Conservation (phyloP, 225 moss, liverwort and hornwort genomes). For the Rhytidiadelphus loreus region DNA sequence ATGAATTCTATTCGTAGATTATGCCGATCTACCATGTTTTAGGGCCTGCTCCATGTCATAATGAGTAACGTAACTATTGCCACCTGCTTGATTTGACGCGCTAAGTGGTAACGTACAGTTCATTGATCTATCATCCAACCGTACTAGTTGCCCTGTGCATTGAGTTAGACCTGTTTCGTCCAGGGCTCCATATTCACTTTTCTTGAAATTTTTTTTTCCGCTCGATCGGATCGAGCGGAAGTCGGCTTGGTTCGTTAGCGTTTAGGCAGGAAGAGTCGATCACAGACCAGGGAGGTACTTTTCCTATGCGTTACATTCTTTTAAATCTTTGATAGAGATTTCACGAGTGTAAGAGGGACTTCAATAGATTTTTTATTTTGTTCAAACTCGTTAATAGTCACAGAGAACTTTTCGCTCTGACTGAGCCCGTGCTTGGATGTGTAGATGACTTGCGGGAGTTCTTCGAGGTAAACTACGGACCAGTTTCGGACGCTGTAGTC, state of each 20-base stretch:
- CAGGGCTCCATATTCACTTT: background rate
- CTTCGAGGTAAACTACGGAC: conserved; percentile 87
- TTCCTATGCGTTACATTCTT: background rate
- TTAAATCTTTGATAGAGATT: background rate
- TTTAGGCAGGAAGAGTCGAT: background rate
- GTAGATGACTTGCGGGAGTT: conserved; percentile 89
- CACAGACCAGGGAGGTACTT: background rate
- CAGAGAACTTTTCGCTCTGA: background rate
- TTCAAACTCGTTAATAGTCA: background rate
- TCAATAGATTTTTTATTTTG: background rate
- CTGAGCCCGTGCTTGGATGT: background rate
- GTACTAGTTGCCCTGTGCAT: background rate
- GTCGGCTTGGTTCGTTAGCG: background rate
- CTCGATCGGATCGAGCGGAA: background rate
- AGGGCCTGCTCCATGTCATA: conserved; percentile 22
- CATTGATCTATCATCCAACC: conserved; percentile 10
- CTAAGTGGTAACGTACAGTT: conserved; percentile 10
- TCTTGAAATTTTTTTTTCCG: background rate
- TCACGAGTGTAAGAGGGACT: background rate
- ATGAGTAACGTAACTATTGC: conserved; percentile 29
- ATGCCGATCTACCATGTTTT: background rate
- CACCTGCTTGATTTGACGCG: conserved; percentile 31
- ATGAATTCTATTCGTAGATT: background rate
- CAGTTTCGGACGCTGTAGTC: conserved; percentile 85
- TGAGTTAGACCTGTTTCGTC: background rate